Conservation (phyloP, 805 yeast species). For the Monosporozyma servazzii region DNA sequence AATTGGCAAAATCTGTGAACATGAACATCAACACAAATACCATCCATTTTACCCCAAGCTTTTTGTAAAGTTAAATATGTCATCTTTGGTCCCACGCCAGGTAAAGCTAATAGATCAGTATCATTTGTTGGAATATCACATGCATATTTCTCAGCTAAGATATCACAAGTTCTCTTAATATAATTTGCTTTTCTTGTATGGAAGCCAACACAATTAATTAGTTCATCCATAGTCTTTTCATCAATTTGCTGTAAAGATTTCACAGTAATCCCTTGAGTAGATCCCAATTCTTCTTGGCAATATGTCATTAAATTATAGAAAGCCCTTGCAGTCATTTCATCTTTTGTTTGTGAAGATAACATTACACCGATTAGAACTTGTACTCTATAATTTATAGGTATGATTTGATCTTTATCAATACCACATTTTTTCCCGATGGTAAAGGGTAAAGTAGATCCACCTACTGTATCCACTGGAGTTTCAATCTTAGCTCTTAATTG, state of each 20-base stretch:
- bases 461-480: constrained; percentile 88
- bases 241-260: constrained; percentile 43
- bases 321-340: constrained; percentile 71
- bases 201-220: constrained; percentile 79
- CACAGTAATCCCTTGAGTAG: constrained; percentile 44
- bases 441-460: constrained; percentile 57
- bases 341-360: constrained; percentile 89
- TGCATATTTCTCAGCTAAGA: constrained; percentile 40
- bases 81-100: constrained; percentile 97
- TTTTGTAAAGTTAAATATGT: constrained; percentile 70
- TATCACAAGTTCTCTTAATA: constrained; percentile 50
- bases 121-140: constrained; percentile 69
- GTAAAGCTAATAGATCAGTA: constrained; percentile 55
- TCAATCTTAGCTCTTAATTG: constrained; percentile 53
- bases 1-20: constrained; percentile 68
- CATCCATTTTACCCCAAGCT: constrained; percentile 69
- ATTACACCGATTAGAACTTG: constrained; percentile 73
- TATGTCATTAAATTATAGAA: constrained; percentile 50
- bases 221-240: constrained; percentile 49
- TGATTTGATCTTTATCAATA: constrained; percentile 17
- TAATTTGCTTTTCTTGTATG: constrained; percentile 70
- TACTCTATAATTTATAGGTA: constrained; percentile 42
- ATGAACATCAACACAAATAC: constrained; percentile 94
- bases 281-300: constrained; percentile 33
- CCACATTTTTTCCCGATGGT: constrained; percentile 28